These are phyloP conservation scores for Sugiyamaella mastotermitis DNA, from an alignment of 805 yeast species.

Conservation along the genomic window DNA sequence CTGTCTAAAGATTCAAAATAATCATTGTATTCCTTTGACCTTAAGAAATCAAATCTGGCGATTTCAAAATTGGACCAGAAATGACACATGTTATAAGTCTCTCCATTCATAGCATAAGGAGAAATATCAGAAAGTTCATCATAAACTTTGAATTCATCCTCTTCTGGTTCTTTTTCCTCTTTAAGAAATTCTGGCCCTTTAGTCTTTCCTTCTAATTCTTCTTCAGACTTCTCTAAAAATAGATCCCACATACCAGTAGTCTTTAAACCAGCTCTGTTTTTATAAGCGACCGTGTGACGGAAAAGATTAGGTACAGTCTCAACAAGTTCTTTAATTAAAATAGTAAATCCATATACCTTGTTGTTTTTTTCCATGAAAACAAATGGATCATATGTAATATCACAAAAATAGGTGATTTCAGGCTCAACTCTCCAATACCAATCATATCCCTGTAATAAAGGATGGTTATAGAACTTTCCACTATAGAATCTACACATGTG, in stretches of 20 bases:
- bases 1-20: slow-evolving; percentile 66
- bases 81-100: slow-evolving; percentile 74
- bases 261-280: slow-evolving; percentile 40
- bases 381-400: slow-evolving; percentile 88
- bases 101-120: slow-evolving; percentile 55
- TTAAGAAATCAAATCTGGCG: slow-evolving; percentile 73
- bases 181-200: slow-evolving; percentile 1
- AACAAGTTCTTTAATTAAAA: slow-evolving; percentile 68
- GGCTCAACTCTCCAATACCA: slow-evolving; percentile 99
- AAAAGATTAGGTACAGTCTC: slow-evolving; percentile 81
- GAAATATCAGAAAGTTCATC: slow-evolving; percentile 20
- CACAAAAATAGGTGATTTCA: slow-evolving; percentile 83
- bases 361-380: slow-evolving; percentile 61
- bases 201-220: slow-evolving; percentile 10
- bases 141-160: slow-evolving; percentile 23
- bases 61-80: slow-evolving; percentile 95
- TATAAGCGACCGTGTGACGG: slow-evolving; percentile 61
- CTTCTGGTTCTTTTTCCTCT: slow-evolving; percentile 17
- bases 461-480: slow-evolving; percentile 77
- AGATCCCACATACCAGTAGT: slow-evolving; percentile 67
- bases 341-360: slow-evolving; percentile 81
- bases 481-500: slow-evolving; percentile 94
- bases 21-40: slow-evolving; percentile 53
- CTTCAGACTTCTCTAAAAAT: slow-evolving; percentile 37
- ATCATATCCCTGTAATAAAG: slow-evolving; percentile 59